Conservation (phyloP, 2,329 filamentous ascomycete genomes). For the Calonectria crousiana region DNA sequence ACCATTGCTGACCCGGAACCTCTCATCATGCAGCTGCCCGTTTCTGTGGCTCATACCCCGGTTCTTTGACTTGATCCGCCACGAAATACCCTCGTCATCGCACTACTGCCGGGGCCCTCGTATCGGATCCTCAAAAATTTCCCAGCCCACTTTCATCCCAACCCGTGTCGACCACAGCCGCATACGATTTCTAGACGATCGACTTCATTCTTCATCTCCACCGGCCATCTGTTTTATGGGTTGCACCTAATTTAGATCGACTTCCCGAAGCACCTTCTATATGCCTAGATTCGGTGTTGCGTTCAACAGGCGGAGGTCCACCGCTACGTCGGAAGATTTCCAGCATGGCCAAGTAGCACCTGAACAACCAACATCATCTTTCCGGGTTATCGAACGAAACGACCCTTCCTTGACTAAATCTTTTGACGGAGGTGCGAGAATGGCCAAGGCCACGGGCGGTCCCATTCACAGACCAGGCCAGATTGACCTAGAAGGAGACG, state of each 20-base stretch:
- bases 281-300: constrained; percentile 74
- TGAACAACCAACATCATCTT: constrained; percentile 64
- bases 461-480: constrained; percentile 54
- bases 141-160: constrained; percentile 26
- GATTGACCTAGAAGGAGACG: constrained; percentile 60
- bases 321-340: constrained; percentile 65
- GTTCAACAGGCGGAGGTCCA: constrained; percentile 71
- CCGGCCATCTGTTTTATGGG: constrained; percentile 40
- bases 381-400: constrained; percentile 69
- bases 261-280: constrained; percentile 48
- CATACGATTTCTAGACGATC: constrained; percentile 36
- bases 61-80: constrained; percentile 40
- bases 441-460: constrained; percentile 52
- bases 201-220: constrained; percentile 20
- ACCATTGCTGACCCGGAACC: constrained; percentile 37
- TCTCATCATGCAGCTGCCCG: constrained; percentile 45
- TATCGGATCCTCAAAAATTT: constrained; percentile 34
- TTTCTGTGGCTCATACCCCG: constrained; percentile 37
- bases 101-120: constrained; percentile 29
- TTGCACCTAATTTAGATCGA: constrained; percentile 39
- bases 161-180: constrained; percentile 19
- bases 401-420: constrained; percentile 59
- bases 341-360: constrained; percentile 62
- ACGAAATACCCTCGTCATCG: constrained; percentile 39
- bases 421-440: constrained; percentile 63